These are phyloP conservation scores for Penicillium samsonianum DNA, from an alignment of 495 filamentous ascomycete genomes.

Conservation along the genomic window DNA sequence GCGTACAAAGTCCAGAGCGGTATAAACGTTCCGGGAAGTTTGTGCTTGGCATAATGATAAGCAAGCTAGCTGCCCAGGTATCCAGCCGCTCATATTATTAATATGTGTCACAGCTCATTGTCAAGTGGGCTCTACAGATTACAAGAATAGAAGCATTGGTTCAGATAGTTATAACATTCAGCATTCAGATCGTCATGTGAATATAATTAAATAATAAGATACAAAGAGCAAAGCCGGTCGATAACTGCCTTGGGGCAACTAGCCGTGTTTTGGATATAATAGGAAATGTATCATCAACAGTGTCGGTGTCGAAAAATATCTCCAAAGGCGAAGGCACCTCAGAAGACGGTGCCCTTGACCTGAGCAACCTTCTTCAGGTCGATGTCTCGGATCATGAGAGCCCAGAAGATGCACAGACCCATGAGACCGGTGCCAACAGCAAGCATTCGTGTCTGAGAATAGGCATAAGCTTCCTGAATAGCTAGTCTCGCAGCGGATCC, in stretches of 20 bases:
- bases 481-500: conserved; percentile 51
- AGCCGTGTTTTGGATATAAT: neutral
- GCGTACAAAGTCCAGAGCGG: neutral
- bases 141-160: neutral
- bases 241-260: neutral
- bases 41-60: neutral
- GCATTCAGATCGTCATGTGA: conserved; percentile 9
- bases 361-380: conserved; percentile 25
- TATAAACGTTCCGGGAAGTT: neutral
- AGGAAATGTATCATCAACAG: neutral
- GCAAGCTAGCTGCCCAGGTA: neutral
- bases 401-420: conserved; percentile 34
- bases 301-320: neutral
- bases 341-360: conserved; percentile 24
- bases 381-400: conserved; percentile 27
- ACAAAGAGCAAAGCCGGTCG: neutral
- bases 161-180: conserved; percentile 2
- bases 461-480: conserved; percentile 56
- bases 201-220: conserved; percentile 4
- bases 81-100: neutral
- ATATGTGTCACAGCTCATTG: neutral
- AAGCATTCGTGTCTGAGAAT: conserved; percentile 44
- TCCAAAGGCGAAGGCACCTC: neutral
- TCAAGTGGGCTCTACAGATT: neutral
- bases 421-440: conserved; percentile 34